A percentile compares a stretch with the other conserved stretches of the same genome.
These are phyloP conservation scores for Penicillium crustosum DNA, from an alignment of 2,329 filamentous ascomycete genomes.

Conservation along the genomic window DNA sequence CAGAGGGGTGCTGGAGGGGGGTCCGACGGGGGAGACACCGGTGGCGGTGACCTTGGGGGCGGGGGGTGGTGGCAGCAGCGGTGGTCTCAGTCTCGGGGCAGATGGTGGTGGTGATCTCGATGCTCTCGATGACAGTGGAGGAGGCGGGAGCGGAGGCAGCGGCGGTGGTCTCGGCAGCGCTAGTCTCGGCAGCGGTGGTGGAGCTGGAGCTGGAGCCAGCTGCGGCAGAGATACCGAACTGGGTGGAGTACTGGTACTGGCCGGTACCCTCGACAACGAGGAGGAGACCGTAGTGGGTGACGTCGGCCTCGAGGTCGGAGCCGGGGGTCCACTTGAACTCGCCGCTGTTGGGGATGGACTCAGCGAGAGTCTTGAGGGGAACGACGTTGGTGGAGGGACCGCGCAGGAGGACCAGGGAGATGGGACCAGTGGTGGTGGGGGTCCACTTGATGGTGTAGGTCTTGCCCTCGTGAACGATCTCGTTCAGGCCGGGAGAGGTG, in stretches of 20 bases:
- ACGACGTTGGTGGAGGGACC: slow-evolving; percentile 58
- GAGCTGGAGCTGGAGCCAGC: slow-evolving; percentile 8
- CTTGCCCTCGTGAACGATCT: slow-evolving; percentile 57
- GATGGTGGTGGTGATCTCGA: slow-evolving; percentile 26
- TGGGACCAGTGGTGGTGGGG: slow-evolving; percentile 37
- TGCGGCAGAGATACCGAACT: slow-evolving; percentile 57
- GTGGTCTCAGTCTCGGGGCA: slow-evolving; percentile 23
- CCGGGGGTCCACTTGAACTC: slow-evolving; percentile 56
- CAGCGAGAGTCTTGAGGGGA: slow-evolving; percentile 52
- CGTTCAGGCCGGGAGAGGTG: slow-evolving; percentile 50
- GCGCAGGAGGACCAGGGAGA: slow-evolving; percentile 61
- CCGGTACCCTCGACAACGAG: slow-evolving; percentile 60
- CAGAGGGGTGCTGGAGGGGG: slow-evolving; percentile 4
- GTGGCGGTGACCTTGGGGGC: slow-evolving; percentile 8
- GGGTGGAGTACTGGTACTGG: slow-evolving; percentile 62
- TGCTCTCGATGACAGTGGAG: slow-evolving; percentile 14
- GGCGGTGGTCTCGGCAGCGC: not conserved
- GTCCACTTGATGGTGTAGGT: slow-evolving; percentile 61
- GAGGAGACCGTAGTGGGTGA: slow-evolving; percentile 60
- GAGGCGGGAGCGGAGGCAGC: slow-evolving; percentile 3
- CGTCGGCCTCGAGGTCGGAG: slow-evolving; percentile 48
- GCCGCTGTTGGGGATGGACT: slow-evolving; percentile 58
- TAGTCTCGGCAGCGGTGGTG: slow-evolving; percentile 19
- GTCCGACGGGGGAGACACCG: slow-evolving; percentile 11
- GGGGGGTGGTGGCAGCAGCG: slow-evolving; percentile 8